Evolutionary conservation across 2,329 filamentous ascomycete species (phyloP), one percentile per base, ranked within the genome.

Genomic region (Colletotrichum incanum): DNA sequence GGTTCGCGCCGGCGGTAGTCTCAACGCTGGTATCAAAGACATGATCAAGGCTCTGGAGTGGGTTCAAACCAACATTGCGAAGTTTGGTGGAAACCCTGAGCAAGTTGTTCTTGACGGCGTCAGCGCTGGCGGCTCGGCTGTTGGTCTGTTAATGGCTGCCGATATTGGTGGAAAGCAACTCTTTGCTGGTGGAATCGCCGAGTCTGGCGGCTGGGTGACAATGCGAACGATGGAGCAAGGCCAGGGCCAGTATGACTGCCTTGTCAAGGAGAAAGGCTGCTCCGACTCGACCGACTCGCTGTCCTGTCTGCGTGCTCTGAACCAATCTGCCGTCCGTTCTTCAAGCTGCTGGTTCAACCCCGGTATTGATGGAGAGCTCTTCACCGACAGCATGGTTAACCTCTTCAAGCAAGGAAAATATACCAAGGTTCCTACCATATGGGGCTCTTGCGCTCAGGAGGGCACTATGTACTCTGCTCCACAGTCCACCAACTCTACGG

Each of bases 41-140:
- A 73, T 78, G 67, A 75, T 75, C 65, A 92, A 92, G 77, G 91
- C 89, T 0, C 80, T 95, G 11, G 79, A 92, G 71, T 95, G 93
- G 93, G 89, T 94, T 1, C 87, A 93, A 74, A 83, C 88, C 43
- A 83, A 94, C 80, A 93, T 95, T 49, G 72, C 77, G 1, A 79
- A 89, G 78, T 95, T 95, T 75, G 93, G 93, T 4, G 93, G 93
- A 16, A 84, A 94, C 75, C 91, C 92, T 0, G 77, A 84, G 1
- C 92, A 93, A 74, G 91, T 95, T 7, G 89, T 92, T 0, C 82
- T 94, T 0, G 91, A 90, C 28, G 93, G 93, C 16, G 89, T 87
- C 73, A 93, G 90, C 69, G 92, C 93, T 1, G 93, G 93, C 3
- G 93, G 86, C 11, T 89, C 86, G 1, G 91, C 91, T 9, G 86